Base-by-base conservation (phyloP, 2,329 filamentous ascomycete genomes). In the Metarhizium anisopliae region DNA sequence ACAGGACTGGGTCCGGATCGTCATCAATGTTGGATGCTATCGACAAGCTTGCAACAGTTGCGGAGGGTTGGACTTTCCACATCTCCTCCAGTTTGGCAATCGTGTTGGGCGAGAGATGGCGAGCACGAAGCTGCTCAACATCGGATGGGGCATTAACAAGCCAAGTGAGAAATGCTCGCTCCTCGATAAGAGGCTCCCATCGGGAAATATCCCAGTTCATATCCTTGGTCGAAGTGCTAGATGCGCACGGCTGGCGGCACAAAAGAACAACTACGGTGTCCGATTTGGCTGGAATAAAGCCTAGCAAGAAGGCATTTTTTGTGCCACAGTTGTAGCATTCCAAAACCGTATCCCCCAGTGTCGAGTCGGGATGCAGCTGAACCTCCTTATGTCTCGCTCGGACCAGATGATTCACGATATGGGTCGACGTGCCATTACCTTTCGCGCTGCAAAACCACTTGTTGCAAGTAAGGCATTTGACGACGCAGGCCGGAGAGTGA, bases 371-470 rank as follows among this genome's bases (percentile, higher is more conserved):
- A 70, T 99, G 94, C 55, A 99, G 84, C 72, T 96, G 93, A 54
- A 99, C 94, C 75, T 99, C 95, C 78, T 97, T 99, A 77, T 99
- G 94, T 60, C 94, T 88, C 61, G 95, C 93, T 66, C 95, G 89
- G 58, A 99, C 94, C 38, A 99, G 84, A 69, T 99, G 94, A 71
- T 97, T 97, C 74, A 99, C 90, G 64, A 99, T 97, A 70, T 99
- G 94, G 38, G 93, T 96, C 30, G 93, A 96, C 53, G 90, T 95
- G 18, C 92, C 92, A 72, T 96, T 99, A 62, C 94, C 93, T 66
- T 93, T 89, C 58, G 93, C 92, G 72, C 92, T 97, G 75, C 94
- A 99, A 71, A 99, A 99, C 94, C 94, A 99, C 70, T 97, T 99
- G 77, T 84, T 93, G 77, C 94, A 99, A 58, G 86, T 82, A 59